Evolutionary conservation across 768 basidiomycete species (phyloP).

Genomic region (Termitomyces sp.): DNA sequence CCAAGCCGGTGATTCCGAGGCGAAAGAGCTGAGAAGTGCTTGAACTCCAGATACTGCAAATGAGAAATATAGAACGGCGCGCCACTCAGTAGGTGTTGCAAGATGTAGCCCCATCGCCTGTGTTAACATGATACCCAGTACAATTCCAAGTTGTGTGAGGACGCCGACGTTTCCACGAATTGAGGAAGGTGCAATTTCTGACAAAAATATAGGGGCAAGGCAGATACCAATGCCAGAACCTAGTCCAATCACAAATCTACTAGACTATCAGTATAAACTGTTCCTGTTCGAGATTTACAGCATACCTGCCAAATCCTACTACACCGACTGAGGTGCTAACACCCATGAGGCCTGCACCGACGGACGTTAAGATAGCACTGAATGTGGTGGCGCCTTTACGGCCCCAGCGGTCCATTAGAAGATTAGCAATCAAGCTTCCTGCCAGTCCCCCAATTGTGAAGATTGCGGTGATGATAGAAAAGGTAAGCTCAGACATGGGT

Average conservation of each 20-base stretch:
- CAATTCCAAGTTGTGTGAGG: slow-evolving; percentile 78
- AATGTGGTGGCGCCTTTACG: slow-evolving; percentile 62
- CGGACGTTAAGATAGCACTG: slow-evolving; percentile 50
- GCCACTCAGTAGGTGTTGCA: slow-evolving; percentile 70
- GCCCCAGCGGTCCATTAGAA: slow-evolving; percentile 67
- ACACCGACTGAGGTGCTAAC: slow-evolving; percentile 51
- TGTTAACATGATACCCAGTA: slow-evolving; percentile 83
- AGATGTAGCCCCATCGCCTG: slow-evolving; percentile 72
- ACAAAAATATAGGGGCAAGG: slow-evolving; percentile 81
- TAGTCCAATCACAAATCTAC: slow-evolving; percentile 63
- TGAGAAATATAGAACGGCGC: slow-evolving; percentile 65
- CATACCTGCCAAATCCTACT: slow-evolving; percentile 66
- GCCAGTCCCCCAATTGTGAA: slow-evolving; percentile 87
- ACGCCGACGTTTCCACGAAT: slow-evolving; percentile 82
- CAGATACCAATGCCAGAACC: slow-evolving; percentile 73
- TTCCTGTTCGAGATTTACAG: background rate
- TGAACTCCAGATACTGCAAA: slow-evolving; percentile 52
- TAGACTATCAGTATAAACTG: background rate
- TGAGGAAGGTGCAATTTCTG: slow-evolving; percentile 76
- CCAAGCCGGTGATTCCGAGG: slow-evolving; percentile 75
- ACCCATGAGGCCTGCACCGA: slow-evolving; percentile 66
- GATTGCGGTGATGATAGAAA: slow-evolving; percentile 79
- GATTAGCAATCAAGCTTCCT: slow-evolving; percentile 68
- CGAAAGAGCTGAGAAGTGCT: slow-evolving; percentile 44
- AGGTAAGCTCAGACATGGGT: slow-evolving; percentile 69